Conservation (phyloP, 2,329 filamentous ascomycete species). For the Claviceps citrina region DNA sequence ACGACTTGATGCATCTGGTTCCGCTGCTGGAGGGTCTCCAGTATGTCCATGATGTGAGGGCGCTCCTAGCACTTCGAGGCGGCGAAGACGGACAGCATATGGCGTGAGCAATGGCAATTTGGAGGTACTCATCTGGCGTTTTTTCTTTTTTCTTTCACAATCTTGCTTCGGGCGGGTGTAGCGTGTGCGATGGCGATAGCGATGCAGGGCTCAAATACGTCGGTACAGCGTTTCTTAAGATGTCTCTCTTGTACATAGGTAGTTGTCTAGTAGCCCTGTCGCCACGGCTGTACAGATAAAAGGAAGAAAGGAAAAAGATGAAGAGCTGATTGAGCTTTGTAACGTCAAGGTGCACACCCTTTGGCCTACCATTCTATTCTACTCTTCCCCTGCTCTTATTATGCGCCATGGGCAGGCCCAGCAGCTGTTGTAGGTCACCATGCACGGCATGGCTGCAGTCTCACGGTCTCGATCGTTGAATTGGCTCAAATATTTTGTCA, state of each 20-base stretch:
- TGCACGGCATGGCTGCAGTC: too few relatives aligned
- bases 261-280: too few relatives aligned
- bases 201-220: not conserved
- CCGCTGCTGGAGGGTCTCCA: slow-evolving; percentile 87
- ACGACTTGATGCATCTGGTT: slow-evolving; percentile 81
- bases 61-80: slow-evolving; percentile 72
- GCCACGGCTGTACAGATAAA: too few relatives aligned
- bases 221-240: not conserved
- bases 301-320: not conserved
- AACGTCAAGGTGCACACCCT: not conserved
- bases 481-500: too few relatives aligned
- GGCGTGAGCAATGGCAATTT: slow-evolving; percentile 17
- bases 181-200: not conserved
- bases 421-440: too few relatives aligned
- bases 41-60: slow-evolving; percentile 90
- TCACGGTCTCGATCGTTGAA: too few relatives aligned
- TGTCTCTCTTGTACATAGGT: too few relatives aligned
- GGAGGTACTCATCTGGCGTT: slow-evolving; percentile 6
- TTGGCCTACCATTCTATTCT: too few relatives aligned
- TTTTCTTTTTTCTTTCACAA: not conserved
- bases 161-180: not conserved
- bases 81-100: slow-evolving; percentile 60
- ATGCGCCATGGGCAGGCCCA: too few relatives aligned
- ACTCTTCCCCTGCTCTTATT: too few relatives aligned
- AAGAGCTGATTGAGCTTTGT: not conserved